Evolutionary conservation across 495 filamentous ascomycete genomes (phyloP).

Genomic region (Polyplosphaeria fusca): DNA sequence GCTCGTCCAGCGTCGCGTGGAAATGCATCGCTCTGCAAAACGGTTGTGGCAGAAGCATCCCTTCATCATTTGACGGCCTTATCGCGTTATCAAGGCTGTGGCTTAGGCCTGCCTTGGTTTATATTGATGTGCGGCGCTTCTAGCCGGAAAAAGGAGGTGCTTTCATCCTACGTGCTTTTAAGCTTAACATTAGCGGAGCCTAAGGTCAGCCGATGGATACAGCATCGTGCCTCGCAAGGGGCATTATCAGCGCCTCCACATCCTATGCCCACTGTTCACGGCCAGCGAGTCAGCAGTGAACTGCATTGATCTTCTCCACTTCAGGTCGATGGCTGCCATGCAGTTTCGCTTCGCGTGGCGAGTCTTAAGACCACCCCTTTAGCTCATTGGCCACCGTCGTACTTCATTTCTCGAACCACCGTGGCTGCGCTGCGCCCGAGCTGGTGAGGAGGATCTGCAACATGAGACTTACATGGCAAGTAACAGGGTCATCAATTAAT

Average conservation of each 20-base stretch:
- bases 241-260: not conserved
- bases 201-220: slow-evolving; percentile 18
- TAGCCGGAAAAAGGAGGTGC: slow-evolving; percentile 25
- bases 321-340: slow-evolving; percentile 18
- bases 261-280: not conserved
- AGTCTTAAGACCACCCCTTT: not conserved
- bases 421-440: no score
- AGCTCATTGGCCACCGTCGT: slow-evolving; percentile 7
- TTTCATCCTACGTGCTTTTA: slow-evolving; percentile 20
- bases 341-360: slow-evolving; percentile 8
- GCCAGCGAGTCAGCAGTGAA: slow-evolving; percentile 2
- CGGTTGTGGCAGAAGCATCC: not conserved
- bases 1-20: no score
- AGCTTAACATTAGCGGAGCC: slow-evolving; percentile 25
- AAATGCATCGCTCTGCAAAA: not conserved
- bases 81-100: slow-evolving; percentile 20
- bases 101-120: slow-evolving; percentile 1
- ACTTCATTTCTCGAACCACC: no score
- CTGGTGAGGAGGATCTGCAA: not conserved
- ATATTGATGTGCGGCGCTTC: slow-evolving; percentile 14
- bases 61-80: not conserved
- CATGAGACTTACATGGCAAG: not conserved
- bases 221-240: not conserved
- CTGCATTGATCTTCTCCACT: slow-evolving; percentile 8
- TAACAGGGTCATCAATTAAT: slow-evolving; percentile 16